Evolutionary conservation across 2,329 filamentous ascomycete genomes (phyloP).

Genomic region (Aspergillus hortae): DNA sequence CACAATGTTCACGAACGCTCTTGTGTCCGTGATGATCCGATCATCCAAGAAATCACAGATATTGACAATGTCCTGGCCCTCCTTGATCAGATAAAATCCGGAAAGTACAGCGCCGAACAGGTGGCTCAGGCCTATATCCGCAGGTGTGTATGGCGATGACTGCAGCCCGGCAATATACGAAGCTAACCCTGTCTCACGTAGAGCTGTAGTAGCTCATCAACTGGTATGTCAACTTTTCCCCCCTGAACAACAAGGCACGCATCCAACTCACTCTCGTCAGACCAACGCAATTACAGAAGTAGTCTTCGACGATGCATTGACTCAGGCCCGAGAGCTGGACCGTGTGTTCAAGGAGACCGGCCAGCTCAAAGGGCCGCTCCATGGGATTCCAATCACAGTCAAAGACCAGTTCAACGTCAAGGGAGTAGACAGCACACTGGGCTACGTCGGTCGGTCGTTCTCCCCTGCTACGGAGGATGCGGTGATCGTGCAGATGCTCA

Average conservation of each 20-base stretch:
- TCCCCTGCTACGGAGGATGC: conserved; percentile 50
- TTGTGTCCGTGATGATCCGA: conserved; percentile 18
- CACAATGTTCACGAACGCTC: conserved; percentile 21
- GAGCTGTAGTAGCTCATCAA: conserved; percentile 29
- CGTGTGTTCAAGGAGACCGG: conserved; percentile 25
- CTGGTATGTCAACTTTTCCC: conserved; percentile 12
- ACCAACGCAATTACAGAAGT: conserved; percentile 38
- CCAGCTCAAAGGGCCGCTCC: conserved; percentile 48
- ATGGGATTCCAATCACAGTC: conserved; percentile 54
- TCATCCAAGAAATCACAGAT: conserved; percentile 28
- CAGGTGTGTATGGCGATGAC: conserved; percentile 22
- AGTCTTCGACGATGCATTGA: conserved; percentile 32
- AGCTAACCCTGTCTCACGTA: conserved; percentile 1
- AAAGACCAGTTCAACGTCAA: conserved; percentile 63
- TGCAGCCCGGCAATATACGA: not conserved
- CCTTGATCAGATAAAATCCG: conserved; percentile 16
- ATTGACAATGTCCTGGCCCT: conserved; percentile 25
- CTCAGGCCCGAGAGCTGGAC: conserved; percentile 30
- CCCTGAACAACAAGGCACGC: not conserved
- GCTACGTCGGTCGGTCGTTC: conserved; percentile 53
- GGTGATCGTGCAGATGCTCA: conserved; percentile 49
- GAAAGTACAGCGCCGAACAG: conserved; percentile 26
- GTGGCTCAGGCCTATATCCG: conserved; percentile 30
- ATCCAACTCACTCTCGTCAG: conserved; percentile 12
- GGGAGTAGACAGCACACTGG: conserved; percentile 56